Conservation (phyloP, 305 asterid species). For the Fraxinus angustifolia region DNA sequence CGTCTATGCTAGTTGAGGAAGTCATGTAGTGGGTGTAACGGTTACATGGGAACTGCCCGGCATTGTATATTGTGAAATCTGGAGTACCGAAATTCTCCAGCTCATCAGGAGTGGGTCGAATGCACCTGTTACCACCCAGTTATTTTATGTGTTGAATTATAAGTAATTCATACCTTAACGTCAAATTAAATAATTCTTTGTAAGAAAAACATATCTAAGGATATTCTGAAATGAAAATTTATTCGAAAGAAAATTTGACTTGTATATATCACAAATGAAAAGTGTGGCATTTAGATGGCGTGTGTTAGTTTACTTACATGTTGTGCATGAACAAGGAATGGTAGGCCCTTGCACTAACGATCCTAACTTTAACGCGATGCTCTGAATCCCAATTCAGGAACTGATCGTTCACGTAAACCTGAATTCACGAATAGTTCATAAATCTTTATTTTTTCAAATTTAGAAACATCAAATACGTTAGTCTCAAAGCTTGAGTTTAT, state of each 20-base stretch:
- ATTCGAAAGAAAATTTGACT: not conserved
- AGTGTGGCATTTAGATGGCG: not conserved
- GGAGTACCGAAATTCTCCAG: conserved; percentile 88
- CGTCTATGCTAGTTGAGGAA: conserved; percentile 89
- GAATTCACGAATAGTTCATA: conserved; percentile 14
- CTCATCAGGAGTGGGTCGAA: conserved; percentile 90
- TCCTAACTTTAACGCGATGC: conserved; percentile 85
- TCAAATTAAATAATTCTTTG: not conserved
- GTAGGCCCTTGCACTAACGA: conserved; percentile 94
- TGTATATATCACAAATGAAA: not conserved
- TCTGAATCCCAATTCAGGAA: conserved; percentile 92
- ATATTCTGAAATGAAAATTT: not conserved
- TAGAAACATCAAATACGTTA: not conserved
- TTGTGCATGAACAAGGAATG: conserved; percentile 97
- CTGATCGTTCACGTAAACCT: conserved; percentile 93
- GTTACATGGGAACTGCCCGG: conserved; percentile 90
- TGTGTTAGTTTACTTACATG: conserved; percentile 51
- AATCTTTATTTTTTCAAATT: not conserved
- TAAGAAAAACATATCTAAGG: not conserved
- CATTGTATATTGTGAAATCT: conserved; percentile 94
- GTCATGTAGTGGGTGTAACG: conserved; percentile 96
- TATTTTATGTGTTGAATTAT: not conserved
- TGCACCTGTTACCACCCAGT: conserved; percentile 68
- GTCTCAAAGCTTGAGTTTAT: not conserved
- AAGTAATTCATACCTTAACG: not conserved